Conservation (phyloP, 2,329 filamentous ascomycete genomes). For the Cladorrhinum sp. region DNA sequence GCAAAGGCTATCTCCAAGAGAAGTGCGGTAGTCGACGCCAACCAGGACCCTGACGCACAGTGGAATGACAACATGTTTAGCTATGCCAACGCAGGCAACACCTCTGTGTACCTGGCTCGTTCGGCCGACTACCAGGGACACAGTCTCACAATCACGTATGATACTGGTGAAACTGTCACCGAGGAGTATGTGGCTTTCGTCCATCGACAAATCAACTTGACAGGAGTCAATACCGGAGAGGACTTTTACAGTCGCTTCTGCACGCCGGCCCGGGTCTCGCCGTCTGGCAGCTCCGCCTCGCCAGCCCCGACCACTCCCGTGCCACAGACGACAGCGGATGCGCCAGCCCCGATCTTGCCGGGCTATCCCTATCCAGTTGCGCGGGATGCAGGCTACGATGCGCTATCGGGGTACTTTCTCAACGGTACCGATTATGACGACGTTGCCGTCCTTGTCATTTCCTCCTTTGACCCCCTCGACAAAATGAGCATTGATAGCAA, state of each 20-base stretch:
- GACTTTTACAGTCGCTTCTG: slow-evolving; percentile 38
- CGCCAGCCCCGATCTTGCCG: slow-evolving; percentile 19
- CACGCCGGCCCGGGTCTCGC: slow-evolving; percentile 8
- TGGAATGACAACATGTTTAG: slow-evolving; percentile 39
- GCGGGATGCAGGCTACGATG: slow-evolving; percentile 28
- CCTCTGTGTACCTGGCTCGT: too few species aligned
- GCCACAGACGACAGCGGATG: slow-evolving; percentile 12
- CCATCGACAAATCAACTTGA: slow-evolving; percentile 30
- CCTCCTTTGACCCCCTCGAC: slow-evolving; percentile 28
- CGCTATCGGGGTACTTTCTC: slow-evolving; percentile 36
- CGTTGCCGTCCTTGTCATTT: slow-evolving; percentile 34
- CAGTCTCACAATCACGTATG: slow-evolving; percentile 34
- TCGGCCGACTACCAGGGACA: slow-evolving; percentile 33
- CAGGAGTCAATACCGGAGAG: slow-evolving; percentile 33
- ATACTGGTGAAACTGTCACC: slow-evolving; percentile 32
- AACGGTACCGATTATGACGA: slow-evolving; percentile 35
- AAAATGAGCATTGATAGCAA: too few species aligned
- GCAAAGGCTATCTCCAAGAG: slow-evolving; percentile 47
- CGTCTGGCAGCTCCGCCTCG: background rate
- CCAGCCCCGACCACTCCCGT: slow-evolving; percentile 6
- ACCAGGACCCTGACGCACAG: slow-evolving; percentile 57
- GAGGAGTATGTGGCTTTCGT: slow-evolving; percentile 30
- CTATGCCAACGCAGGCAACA: slow-evolving; percentile 27
- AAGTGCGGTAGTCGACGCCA: slow-evolving; percentile 42
- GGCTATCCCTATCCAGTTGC: slow-evolving; percentile 33